Conservation (phyloP, 1,284 basidiomycete genomes). For the Anthracocystis walkeri region DNA sequence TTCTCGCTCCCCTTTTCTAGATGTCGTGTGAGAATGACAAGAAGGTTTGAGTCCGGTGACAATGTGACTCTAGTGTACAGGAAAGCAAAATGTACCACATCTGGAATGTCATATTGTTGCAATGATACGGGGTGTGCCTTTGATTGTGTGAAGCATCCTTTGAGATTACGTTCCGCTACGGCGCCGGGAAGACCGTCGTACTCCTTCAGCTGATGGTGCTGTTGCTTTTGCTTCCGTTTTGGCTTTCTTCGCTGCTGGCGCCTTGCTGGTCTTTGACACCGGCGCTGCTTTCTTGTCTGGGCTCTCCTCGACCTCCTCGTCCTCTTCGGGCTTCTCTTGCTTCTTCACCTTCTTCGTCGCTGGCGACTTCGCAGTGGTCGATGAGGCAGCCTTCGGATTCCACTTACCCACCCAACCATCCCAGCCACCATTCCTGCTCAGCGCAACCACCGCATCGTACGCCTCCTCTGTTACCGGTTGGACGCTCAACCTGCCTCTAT, state of each 20-base stretch:
- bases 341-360: conserved; percentile 5
- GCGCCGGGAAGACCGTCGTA: conserved; percentile 31
- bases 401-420: conserved; percentile 65
- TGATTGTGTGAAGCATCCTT: not conserved
- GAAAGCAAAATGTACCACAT: not conserved
- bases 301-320: not conserved
- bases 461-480: conserved; percentile 79
- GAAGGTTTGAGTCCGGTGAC: not conserved
- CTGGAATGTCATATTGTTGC: too few species aligned
- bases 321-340: not conserved
- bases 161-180: conserved; percentile 10
- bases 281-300: not conserved
- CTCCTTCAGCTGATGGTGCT: conserved; percentile 7
- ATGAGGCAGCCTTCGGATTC: conserved; percentile 31
- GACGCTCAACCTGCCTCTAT: conserved; percentile 85
- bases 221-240: conserved; percentile 9
- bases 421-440: conserved; percentile 79
- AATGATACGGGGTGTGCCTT: too few species aligned
- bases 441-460: conserved; percentile 77
- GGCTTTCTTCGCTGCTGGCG: conserved; percentile 13
- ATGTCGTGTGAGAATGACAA: not conserved
- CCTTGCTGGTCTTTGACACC: conserved; percentile 3
- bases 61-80: conserved; percentile 1
- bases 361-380: not conserved
- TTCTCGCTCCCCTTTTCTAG: not conserved